These are phyloP conservation scores for Calycina herbarum DNA, from an alignment of 2,329 filamentous ascomycete species.

Conservation along the genomic window DNA sequence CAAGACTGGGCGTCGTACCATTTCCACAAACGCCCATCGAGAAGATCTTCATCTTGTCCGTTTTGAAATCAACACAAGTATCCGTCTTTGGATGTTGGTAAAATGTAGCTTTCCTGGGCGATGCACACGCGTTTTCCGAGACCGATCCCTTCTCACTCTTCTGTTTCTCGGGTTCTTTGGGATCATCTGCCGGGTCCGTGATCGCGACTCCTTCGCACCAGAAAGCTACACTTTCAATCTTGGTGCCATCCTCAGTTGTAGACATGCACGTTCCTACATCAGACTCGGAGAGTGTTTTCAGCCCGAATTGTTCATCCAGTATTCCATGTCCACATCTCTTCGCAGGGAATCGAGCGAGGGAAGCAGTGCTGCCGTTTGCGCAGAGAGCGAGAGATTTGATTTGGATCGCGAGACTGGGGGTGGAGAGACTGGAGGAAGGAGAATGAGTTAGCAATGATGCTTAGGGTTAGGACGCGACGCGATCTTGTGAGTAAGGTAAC, in stretches of 20 bases:
- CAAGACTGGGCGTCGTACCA: conserved; percentile 16
- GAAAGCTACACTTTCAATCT: conserved; percentile 20
- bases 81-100: conserved; percentile 17
- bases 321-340: no score
- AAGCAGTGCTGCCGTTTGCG: no score
- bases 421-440: no score
- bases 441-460: no score
- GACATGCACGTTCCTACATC: conserved; percentile 19
- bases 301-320: no score
- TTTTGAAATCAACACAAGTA: conserved; percentile 18
- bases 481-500: no score
- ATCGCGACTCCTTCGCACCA: conserved; percentile 23
- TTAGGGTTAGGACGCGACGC: no score
- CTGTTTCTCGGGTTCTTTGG: conserved; percentile 9
- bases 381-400: no score
- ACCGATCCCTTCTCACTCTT: conserved; percentile 15
- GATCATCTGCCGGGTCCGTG: conserved; percentile 14
- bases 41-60: conserved; percentile 16
- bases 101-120: conserved; percentile 9
- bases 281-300: conserved; percentile 12
- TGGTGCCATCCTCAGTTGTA: background rate
- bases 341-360: no score
- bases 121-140: conserved; percentile 14
- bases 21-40: conserved; percentile 15
- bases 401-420: no score